A percentile compares a stretch with the other conserved stretches of the same genome.
These are phyloP conservation scores for Lepraria neglecta DNA, from an alignment of 495 filamentous ascomycete genomes.

Conservation along the genomic window DNA sequence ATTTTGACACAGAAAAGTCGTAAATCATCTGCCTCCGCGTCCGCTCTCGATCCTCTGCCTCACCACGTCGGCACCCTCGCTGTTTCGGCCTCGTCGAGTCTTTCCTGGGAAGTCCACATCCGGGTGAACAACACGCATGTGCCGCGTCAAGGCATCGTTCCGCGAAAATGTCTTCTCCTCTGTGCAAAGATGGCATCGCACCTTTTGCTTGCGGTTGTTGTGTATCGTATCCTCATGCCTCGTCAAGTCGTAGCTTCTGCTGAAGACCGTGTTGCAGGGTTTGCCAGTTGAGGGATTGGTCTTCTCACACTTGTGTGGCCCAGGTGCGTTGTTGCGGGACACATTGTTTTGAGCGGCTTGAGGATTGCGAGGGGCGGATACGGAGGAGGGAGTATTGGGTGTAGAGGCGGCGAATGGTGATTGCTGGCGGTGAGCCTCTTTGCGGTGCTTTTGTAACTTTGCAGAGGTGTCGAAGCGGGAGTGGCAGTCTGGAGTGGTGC, in stretches of 20 bases:
- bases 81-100: slow-evolving; percentile 11
- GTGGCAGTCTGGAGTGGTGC: slow-evolving; percentile 87
- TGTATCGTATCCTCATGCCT: slow-evolving; percentile 97
- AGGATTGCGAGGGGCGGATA: slow-evolving; percentile 41
- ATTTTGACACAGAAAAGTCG: neutral
- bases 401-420: slow-evolving; percentile 34
- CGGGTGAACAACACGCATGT: slow-evolving; percentile 86
- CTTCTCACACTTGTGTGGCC: slow-evolving; percentile 82
- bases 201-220: slow-evolving; percentile 88
- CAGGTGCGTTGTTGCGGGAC: slow-evolving; percentile 69
- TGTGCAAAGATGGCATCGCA: slow-evolving; percentile 89
- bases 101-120: slow-evolving; percentile 64
- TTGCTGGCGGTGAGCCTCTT: slow-evolving; percentile 77
- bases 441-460: slow-evolving; percentile 90
- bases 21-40: slow-evolving; percentile 12
- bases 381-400: slow-evolving; percentile 33
- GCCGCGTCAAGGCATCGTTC: slow-evolving; percentile 84
- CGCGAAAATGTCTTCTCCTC: slow-evolving; percentile 96
- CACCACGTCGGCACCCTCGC: slow-evolving; percentile 13
- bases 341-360: slow-evolving; percentile 34
- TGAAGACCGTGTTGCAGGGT: slow-evolving; percentile 93
- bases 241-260: slow-evolving; percentile 95
- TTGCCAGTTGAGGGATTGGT: slow-evolving; percentile 95
- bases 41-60: slow-evolving; percentile 18
- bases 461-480: slow-evolving; percentile 79